Conservation (phyloP, 345 rosid species). For the Salix dunnii region DNA sequence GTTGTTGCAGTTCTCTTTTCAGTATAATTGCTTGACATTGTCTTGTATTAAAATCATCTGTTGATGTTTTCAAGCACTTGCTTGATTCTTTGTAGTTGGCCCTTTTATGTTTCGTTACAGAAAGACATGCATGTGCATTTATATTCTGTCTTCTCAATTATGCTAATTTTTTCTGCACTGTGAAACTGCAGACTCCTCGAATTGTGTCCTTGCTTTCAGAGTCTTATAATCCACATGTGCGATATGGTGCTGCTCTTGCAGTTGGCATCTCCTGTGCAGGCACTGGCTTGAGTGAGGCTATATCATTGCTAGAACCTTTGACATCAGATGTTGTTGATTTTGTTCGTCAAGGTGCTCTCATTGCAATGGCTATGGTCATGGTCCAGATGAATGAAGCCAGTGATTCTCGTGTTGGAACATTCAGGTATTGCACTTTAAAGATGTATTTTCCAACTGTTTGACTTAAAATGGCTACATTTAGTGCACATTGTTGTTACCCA, state of each 20-base stretch:
- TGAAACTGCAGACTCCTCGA: conserved; percentile 76
- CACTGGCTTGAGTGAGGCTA: conserved; percentile 98
- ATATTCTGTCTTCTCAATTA: neutral
- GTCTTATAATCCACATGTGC: conserved; percentile 98
- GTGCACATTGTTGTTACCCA: neutral
- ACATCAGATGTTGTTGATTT: conserved; percentile 97
- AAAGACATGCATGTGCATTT: neutral
- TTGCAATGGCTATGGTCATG: conserved; percentile 99
- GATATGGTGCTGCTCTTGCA: conserved; percentile 99
- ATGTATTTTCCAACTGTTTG: neutral
- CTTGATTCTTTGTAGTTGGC: neutral
- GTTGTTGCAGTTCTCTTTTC: conserved; percentile 1
- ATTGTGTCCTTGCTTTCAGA: conserved; percentile 94
- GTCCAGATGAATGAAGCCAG: conserved; percentile 91
- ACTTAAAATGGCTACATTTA: neutral
- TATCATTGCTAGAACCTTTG: conserved; percentile 93
- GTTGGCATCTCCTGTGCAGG: conserved; percentile 99
- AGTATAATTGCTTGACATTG: neutral
- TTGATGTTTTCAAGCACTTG: neutral
- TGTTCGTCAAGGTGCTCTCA: conserved; percentile 99
- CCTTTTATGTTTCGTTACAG: neutral
- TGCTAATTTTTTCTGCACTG: conserved; percentile 12
- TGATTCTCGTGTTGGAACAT: conserved; percentile 95
- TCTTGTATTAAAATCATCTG: neutral
- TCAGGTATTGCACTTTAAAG: conserved; percentile 48